Conservation (phyloP, 1,284 basidiomycete species). For the Ustilago trichophora region DNA sequence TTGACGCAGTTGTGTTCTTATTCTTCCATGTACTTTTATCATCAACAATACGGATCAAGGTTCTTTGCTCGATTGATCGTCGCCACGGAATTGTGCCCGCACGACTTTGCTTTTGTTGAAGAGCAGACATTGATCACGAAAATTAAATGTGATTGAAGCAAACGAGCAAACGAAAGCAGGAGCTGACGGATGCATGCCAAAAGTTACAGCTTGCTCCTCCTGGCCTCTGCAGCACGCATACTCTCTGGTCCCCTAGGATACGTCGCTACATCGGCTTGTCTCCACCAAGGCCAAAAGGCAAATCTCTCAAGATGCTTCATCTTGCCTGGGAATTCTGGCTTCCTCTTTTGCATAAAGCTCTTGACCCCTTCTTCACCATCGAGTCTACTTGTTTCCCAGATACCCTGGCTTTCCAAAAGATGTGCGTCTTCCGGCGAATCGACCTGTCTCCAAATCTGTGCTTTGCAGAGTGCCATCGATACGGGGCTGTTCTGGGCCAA, state of each 20-base stretch:
- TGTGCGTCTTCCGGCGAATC: conserved; percentile 50
- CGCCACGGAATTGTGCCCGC: too few relatives aligned
- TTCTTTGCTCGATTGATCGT: too few relatives aligned
- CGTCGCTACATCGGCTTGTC: conserved; percentile 32
- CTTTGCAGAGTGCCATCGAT: conserved; percentile 55
- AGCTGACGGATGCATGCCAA: too few relatives aligned
- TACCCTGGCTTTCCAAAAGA: conserved; percentile 46
- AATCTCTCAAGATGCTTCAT: conserved; percentile 46
- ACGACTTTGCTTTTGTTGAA: too few relatives aligned
- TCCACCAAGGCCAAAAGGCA: conserved; percentile 58
- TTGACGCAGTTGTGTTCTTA: conserved; percentile 26
- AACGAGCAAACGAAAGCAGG: too few relatives aligned
- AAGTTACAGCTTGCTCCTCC: conserved; percentile 12
- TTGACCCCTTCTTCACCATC: conserved; percentile 53
- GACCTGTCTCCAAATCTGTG: conserved; percentile 45
- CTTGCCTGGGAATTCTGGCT: conserved; percentile 37
- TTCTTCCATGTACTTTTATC: conserved; percentile 1
- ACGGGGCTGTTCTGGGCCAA: conserved; percentile 47
- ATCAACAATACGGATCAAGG: too few relatives aligned
- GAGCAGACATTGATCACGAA: too few relatives aligned
- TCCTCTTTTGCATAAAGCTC: conserved; percentile 52
- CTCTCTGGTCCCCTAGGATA: conserved; percentile 27
- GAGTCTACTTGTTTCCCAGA: conserved; percentile 35
- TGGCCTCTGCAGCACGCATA: conserved; percentile 18
- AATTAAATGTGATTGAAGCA: too few relatives aligned